Base-by-base conservation (phyloP, 108 stramenopile genomes). In the Discostella stelligeroides region DNA sequence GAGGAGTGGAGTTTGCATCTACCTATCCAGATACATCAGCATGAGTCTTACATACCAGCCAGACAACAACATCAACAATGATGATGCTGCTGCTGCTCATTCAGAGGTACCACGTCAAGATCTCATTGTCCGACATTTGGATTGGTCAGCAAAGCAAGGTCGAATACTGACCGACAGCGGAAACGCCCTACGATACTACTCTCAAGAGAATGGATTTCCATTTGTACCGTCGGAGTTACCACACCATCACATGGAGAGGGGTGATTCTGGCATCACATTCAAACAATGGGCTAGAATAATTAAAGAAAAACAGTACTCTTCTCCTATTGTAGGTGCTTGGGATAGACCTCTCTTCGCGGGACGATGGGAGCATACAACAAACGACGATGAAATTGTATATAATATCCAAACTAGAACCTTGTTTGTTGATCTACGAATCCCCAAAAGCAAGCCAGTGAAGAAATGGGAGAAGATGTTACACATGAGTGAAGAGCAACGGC, bases 401-500 rank as follows among this genome's bases (percentile, higher is more conserved):
- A 96, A 96, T 76, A 51, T 96, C 8, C 95, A 96, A 84, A 91
- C 95, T 9, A 65, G 82, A 11, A 85, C 86, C 15, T 62, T 95
- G 18, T 96, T 96, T 57, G 71, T 96, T 30, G 95, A 96, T 74
- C 79, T 96, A 48, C 71, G 95, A 53, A 87, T 96, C 18, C 95
- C 95, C 7, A 77, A 47, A 56, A 76, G 66, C 30, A 79, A 84
- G 37, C 64, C 80, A 20, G 43, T 72, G 5, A 42, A 68, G 12
- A 60, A 47, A 3, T 94, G 50, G 63, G 66, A 76, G 24, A 61
- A 40, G 20, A 48, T 51, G 21, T 38, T 24, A n/a, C n/a, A n/a
- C n/a, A n/a, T n/a, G n/a, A n/a, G n/a, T 46, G 55, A 40, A 27
- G 21, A 66, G n/a, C 6, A 3, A 34, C 34, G 6, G 29, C 20